Percentiles rank a stretch among this genome's conserved stretches.
Evolutionary conservation across 768 basidiomycete genomes (phyloP).

Genomic region (Trametes cingulata): DNA sequence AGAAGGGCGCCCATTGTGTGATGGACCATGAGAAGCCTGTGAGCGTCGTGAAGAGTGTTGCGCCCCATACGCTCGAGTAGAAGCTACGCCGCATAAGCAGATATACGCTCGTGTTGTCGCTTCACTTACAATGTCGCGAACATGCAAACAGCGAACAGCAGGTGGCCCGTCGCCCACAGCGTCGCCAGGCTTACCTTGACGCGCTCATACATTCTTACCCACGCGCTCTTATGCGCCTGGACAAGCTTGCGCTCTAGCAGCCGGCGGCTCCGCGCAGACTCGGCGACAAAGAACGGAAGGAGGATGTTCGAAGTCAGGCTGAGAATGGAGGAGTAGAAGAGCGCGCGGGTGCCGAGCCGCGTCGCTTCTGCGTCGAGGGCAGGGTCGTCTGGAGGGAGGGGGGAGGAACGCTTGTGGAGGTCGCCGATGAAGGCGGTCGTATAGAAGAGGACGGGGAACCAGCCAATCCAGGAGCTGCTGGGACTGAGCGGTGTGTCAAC

Average conservation of each 20-base stretch:
- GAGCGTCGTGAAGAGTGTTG: conserved; percentile 73
- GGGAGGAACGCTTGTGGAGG: conserved; percentile 61
- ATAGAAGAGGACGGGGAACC: conserved; percentile 94
- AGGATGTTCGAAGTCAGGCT: conserved; percentile 67
- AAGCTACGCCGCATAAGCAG: conserved; percentile 47
- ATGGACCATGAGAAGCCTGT: conserved; percentile 95
- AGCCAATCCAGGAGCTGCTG: conserved; percentile 76
- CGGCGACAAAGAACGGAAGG: conserved; percentile 62
- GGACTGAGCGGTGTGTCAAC: not conserved
- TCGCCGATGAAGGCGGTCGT: conserved; percentile 87
- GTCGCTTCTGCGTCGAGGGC: conserved; percentile 67
- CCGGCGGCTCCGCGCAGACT: conserved; percentile 23
- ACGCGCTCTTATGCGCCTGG: conserved; percentile 11
- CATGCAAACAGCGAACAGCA: conserved; percentile 77
- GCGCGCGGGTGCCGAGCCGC: conserved; percentile 78
- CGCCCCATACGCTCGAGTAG: conserved; percentile 64
- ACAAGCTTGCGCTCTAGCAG: conserved; percentile 20
- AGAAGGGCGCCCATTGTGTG: conserved; percentile 90
- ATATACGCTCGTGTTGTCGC: not conserved
- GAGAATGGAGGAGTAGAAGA: conserved; percentile 76
- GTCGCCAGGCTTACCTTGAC: conserved; percentile 63
- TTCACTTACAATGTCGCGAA: conserved; percentile 74
- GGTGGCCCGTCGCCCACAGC: conserved; percentile 79
- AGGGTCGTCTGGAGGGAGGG: conserved; percentile 27
- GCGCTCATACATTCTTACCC: conserved; percentile 34